Percentiles rank a stretch among this genome's conserved stretches.
Evolutionary conservation across 2,329 filamentous ascomycete species (phyloP).

Genomic region (Exophiala alcalophila): DNA sequence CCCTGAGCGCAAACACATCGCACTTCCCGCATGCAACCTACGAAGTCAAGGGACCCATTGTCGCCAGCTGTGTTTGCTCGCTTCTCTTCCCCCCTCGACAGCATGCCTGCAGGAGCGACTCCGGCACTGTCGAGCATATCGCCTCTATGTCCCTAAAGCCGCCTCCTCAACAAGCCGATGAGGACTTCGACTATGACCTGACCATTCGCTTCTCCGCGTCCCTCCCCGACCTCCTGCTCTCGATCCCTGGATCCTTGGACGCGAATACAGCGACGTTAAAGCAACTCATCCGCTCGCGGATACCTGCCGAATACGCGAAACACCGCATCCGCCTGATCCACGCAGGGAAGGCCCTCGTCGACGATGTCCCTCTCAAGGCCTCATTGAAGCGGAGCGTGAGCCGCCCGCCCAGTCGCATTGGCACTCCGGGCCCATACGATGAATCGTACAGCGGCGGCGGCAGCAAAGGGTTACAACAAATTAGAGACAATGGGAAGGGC

Average conservation of each 20-base stretch:
- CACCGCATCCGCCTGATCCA: conserved; percentile 85
- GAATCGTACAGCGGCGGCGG: conserved; percentile 23
- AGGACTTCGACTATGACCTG: conserved; percentile 57
- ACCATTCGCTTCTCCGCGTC: conserved; percentile 88
- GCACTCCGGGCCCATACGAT: conserved; percentile 28
- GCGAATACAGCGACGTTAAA: conserved; percentile 74
- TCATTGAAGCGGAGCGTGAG: conserved; percentile 64
- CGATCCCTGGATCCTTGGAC: conserved; percentile 54
- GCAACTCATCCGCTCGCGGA: conserved; percentile 70
- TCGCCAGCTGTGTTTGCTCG: no score
- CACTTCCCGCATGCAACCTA: no score
- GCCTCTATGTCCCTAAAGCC: conserved; percentile 20
- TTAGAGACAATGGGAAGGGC: conserved; percentile 56
- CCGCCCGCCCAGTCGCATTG: conserved; percentile 44
- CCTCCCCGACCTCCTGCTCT: conserved; percentile 76
- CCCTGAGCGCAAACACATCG: no score
- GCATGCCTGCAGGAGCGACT: not conserved
- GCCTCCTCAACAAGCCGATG: conserved; percentile 2
- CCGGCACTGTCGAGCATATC: not conserved
- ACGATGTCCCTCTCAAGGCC: conserved; percentile 64
- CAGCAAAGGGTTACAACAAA: conserved; percentile 3
- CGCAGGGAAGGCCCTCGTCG: conserved; percentile 79
- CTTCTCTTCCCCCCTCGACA: no score
- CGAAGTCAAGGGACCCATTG: no score
- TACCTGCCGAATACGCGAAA: conserved; percentile 60